These are phyloP conservation scores for Lippia alba DNA, from an alignment of 305 asterid species.

Conservation along the genomic window DNA sequence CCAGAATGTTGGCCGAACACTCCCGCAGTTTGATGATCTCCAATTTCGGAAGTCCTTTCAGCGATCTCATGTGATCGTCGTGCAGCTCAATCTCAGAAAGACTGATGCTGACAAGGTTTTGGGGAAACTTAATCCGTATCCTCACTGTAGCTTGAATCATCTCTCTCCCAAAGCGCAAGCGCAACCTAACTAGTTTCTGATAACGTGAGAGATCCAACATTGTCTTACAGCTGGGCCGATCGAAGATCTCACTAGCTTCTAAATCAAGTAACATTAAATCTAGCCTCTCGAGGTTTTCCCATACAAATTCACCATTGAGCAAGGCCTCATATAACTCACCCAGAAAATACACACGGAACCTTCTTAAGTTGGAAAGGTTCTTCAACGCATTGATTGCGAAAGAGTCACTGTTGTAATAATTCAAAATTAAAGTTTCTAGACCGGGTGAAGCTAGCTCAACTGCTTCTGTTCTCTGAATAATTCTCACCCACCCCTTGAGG, in stretches of 20 bases:
- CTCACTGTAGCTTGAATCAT: no score
- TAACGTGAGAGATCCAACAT: background rate
- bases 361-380: conserved; percentile 4
- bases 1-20: background rate
- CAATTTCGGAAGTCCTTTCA: background rate
- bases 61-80: background rate
- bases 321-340: background rate
- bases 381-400: background rate
- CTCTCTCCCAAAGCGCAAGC: background rate
- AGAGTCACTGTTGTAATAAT: no score
- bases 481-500: background rate
- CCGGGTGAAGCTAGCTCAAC: background rate
- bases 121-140: background rate
- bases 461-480: background rate
- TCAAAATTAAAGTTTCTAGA: background rate
- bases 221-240: background rate
- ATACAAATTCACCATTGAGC: background rate
- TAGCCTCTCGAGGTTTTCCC: background rate
- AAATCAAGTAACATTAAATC: background rate
- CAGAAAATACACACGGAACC: background rate
- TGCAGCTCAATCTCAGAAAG: fast-evolving
- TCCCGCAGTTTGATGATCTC: background rate
- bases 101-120: background rate
- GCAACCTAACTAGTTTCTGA: background rate
- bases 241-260: background rate